Conservation (phyloP, 768 basidiomycete species). For the Strobilomyces dryophilus region DNA sequence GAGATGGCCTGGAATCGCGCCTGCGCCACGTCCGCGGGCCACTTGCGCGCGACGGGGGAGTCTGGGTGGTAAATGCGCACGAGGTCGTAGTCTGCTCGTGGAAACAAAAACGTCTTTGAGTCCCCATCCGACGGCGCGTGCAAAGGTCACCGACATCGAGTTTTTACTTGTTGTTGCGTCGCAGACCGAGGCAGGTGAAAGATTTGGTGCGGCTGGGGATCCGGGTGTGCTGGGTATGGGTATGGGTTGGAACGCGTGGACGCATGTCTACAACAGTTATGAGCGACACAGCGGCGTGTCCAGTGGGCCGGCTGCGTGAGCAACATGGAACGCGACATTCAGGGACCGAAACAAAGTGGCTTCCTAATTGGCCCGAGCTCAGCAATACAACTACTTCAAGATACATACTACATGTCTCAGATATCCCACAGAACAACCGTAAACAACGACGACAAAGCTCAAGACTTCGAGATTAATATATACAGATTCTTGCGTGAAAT, state of each 20-base stretch:
- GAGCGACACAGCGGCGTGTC: constrained; percentile 2
- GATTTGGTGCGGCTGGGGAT: constrained; percentile 60
- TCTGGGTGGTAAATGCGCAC: constrained; percentile 80
- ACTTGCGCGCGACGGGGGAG: constrained; percentile 41
- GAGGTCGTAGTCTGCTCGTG: constrained; percentile 64
- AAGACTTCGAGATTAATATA: too few species aligned
- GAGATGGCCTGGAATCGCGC: constrained; percentile 67
- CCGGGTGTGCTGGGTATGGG: constrained; percentile 47
- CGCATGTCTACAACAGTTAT: constrained; percentile 12
- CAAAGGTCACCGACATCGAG: constrained; percentile 45
- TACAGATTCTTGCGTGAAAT: neutral
- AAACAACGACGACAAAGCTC: neutral
- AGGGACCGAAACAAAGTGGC: neutral
- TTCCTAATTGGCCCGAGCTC: neutral
- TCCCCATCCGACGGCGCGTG: neutral
- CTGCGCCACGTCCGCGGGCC: constrained; percentile 49
- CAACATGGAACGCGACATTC: constrained; percentile 5
- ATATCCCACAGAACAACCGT: neutral
- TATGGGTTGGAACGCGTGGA: constrained; percentile 32
- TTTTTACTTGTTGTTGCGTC: constrained; percentile 50
- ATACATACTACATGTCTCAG: too few species aligned
- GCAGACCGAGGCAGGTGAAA: constrained; percentile 57
- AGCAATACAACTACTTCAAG: neutral
- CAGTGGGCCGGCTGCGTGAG: constrained; percentile 4
- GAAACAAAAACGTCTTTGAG: neutral